Percentiles rank a stretch among this genome's conserved stretches.
phyloP scores from a whole-genome alignment of 2,329 filamentous ascomycete species.

The Aspergillus intermedius region DNA sequence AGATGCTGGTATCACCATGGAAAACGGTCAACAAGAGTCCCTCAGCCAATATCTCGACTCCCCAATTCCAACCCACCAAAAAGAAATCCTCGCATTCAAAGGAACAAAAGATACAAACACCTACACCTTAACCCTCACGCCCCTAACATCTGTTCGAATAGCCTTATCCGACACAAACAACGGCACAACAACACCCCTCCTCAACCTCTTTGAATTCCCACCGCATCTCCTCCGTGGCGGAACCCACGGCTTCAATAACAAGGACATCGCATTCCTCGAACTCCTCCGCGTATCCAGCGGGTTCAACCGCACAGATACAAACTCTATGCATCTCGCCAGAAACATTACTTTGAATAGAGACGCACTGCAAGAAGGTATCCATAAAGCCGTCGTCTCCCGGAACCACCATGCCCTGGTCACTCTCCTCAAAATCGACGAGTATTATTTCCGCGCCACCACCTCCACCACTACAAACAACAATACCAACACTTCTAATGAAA shows the following conservation, averaged over 20 bases:
- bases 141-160: conserved; percentile 16
- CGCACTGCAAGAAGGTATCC: conserved; percentile 34
- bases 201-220: conserved; percentile 19
- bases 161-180: conserved; percentile 4
- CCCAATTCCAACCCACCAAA: too few species aligned
- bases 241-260: conserved; percentile 21
- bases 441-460: conserved; percentile 12
- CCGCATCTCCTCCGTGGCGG: conserved; percentile 23
- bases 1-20: conserved; percentile 17
- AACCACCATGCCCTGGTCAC: conserved; percentile 26
- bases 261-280: conserved; percentile 29
- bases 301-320: conserved; percentile 8
- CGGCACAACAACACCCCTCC: conserved; percentile 6
- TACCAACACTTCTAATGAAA: background rate
- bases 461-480: background rate
- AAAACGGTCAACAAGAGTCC: conserved; percentile 7
- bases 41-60: conserved; percentile 16
- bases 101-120: conserved; percentile 6
- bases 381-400: conserved; percentile 29
- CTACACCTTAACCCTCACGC: conserved; percentile 18
- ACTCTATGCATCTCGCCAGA: background rate
- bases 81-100: conserved; percentile 7
- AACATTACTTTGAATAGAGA: conserved; percentile 23
- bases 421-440: conserved; percentile 36
- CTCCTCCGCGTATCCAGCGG: conserved; percentile 29